A percentile compares a stretch with the other conserved stretches of the same genome.
Evolutionary conservation across 1,284 basidiomycete genomes (phyloP).

Genomic region (Athelia sp.): DNA sequence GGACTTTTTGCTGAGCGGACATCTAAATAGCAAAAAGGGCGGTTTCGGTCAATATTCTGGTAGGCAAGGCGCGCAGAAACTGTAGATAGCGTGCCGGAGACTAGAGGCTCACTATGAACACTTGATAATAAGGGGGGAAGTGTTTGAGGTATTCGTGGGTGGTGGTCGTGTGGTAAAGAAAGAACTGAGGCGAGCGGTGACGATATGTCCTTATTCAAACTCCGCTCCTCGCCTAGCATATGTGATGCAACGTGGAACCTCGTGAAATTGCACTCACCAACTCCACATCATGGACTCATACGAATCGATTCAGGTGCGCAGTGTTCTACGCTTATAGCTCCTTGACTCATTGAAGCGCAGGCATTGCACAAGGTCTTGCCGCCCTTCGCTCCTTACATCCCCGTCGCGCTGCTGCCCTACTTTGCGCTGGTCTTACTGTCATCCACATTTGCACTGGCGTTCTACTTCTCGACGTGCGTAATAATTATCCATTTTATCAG

Average conservation of each 20-base stretch:
- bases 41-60: constrained; percentile 6
- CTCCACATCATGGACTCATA: constrained; percentile 35
- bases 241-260: constrained; percentile 1
- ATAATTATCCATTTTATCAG: constrained; percentile 6
- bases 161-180: constrained; percentile 6
- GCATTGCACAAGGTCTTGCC: constrained; percentile 46
- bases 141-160: constrained; percentile 7
- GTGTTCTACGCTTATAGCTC: constrained; percentile 1
- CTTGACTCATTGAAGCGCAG: constrained; percentile 27
- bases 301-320: constrained; percentile 34
- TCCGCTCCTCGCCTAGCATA: constrained; percentile 9
- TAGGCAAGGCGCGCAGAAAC: constrained; percentile 12
- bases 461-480: constrained; percentile 86
- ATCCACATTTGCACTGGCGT: constrained; percentile 74
- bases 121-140: not conserved
- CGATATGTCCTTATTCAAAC: constrained; percentile 7
- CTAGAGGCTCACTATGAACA: constrained; percentile 8
- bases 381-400: constrained; percentile 65
- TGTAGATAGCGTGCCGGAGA: constrained; percentile 6
- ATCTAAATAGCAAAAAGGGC: constrained; percentile 37
- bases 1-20: constrained; percentile 71
- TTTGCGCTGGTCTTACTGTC: constrained; percentile 71
- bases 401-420: constrained; percentile 62
- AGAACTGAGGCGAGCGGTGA: constrained; percentile 1
- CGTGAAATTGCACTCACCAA: constrained; percentile 31